Base-by-base conservation (phyloP, 2,329 filamentous ascomycete genomes). In the Daldinia sp. region DNA sequence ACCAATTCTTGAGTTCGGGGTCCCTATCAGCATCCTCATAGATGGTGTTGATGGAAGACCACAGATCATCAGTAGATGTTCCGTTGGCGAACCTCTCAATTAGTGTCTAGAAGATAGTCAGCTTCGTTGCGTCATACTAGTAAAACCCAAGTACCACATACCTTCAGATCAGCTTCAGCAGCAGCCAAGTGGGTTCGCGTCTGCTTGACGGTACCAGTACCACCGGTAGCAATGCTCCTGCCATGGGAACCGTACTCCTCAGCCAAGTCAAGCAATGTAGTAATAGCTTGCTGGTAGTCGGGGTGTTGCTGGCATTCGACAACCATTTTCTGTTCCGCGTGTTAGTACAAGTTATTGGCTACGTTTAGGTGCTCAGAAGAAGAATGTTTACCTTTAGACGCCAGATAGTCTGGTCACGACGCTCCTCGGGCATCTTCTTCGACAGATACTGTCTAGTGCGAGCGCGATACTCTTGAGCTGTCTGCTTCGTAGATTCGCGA, bases 41-140 rank as follows among this genome's bases (percentile, higher is more conserved):
- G 74, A 99, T 90, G 71, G 89, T 87, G 73, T 94, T 91, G 79
- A 99, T 91, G 0, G 94, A 89, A 18, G 92, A 90, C 82, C 96
- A 93, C 3, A 98, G 84, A 73, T 97, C 93, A 71, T 97, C 91
- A 37, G 90, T 89, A 0, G 94, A 98, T 7, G 96, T 98, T 76
- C 91, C 91, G 80, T 99, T 98, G 78, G 96, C 96, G 75, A 98
- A 98, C 54, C 96, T 92, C 84, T 98, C 96, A 73, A 99, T 90
- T 20, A 99, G 85, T 7, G 89, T 93, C 88, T 93, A 85, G 82
- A 81, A 53, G 79, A 75, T 81, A 80, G 75, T 81, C 74, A 75
- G 78, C 74, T 72, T 78, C 81, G 72, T 39, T 3, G 10, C 56
- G 9, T 4, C 2, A 15, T n/a, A 4, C 12, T 6, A 30, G 26